Conservation (phyloP, 495 filamentous ascomycete species). For the Aspergillus baeticus region DNA sequence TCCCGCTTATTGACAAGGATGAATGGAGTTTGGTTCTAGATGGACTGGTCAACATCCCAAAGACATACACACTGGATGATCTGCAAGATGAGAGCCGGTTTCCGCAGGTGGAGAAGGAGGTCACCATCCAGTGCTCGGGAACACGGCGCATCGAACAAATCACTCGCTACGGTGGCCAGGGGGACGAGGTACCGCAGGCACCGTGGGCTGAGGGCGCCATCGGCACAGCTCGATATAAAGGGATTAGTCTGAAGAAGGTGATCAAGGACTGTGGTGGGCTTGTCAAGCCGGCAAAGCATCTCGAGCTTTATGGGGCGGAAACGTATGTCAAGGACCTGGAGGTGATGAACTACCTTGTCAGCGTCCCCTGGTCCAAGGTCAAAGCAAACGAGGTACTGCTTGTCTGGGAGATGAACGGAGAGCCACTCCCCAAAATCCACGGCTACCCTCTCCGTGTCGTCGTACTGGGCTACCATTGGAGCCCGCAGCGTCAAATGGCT, state of each 20-base stretch:
- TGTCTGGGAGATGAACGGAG: conserved; percentile 70
- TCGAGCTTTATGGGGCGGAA: conserved; percentile 65
- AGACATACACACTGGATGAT: conserved; percentile 52
- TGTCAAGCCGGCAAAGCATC: conserved; percentile 51
- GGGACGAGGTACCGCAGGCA: conserved; percentile 67
- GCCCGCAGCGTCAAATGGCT: conserved; percentile 45
- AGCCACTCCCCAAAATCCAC: conserved; percentile 63
- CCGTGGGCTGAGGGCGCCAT: conserved; percentile 70
- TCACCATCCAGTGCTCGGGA: conserved; percentile 68
- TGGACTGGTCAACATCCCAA: conserved; percentile 56
- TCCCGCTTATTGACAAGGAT: conserved; percentile 58
- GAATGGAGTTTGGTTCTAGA: conserved; percentile 52
- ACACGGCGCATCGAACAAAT: conserved; percentile 70
- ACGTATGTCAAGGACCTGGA: conserved; percentile 66
- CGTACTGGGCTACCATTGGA: conserved; percentile 61
- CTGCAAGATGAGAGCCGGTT: conserved; percentile 56
- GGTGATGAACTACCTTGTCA: conserved; percentile 62
- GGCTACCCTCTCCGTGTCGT: conserved; percentile 62
- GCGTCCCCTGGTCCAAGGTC: conserved; percentile 64
- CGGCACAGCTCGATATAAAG: conserved; percentile 60
- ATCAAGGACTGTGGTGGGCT: conserved; percentile 67
- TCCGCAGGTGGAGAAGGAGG: conserved; percentile 50
- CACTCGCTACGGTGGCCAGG: conserved; percentile 58
- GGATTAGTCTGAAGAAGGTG: conserved; percentile 62
- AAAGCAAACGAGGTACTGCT: conserved; percentile 64